A percentile compares a stretch with the other conserved stretches of the same genome.
These are phyloP conservation scores for Trichosanthes cucumerina DNA, from an alignment of 306 rosid species.

Conservation along the genomic window DNA sequence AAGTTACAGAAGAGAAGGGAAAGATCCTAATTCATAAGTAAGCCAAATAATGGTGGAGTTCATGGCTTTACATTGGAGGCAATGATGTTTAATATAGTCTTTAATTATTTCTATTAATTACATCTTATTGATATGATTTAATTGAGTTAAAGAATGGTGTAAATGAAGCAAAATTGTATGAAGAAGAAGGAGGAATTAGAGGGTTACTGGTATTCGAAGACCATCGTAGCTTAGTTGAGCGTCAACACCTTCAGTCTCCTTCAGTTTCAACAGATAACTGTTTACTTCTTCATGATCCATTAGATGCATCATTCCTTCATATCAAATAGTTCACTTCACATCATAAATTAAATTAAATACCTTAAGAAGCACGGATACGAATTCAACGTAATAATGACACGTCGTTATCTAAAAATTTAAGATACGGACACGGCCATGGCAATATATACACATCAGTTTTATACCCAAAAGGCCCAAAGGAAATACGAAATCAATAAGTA, in stretches of 20 bases:
- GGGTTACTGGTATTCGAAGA: slow-evolving; percentile 51
- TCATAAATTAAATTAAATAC: neutral
- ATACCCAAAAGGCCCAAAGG: too few relatives aligned
- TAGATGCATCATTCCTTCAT: slow-evolving; percentile 91
- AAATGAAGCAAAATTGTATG: neutral
- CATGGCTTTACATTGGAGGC: neutral
- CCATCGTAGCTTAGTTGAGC: slow-evolving; percentile 86
- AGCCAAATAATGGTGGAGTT: neutral
- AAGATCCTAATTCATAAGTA: neutral
- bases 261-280: slow-evolving; percentile 39
- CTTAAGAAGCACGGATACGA: neutral
- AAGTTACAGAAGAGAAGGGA: neutral
- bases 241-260: slow-evolving; percentile 74
- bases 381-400: too few relatives aligned
- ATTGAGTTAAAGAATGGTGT: neutral
- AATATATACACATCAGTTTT: too few relatives aligned
- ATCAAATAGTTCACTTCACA: neutral
- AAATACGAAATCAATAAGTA: too few relatives aligned
- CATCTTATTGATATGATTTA: neutral
- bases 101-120: too few relatives aligned
- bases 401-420: neutral
- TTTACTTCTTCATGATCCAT: slow-evolving; percentile 92
- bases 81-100: neutral
- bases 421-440: too few relatives aligned
- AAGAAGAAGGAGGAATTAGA: slow-evolving; percentile 18